These are phyloP conservation scores for Coemansia sp. DNA, from an alignment of 192 early-diverging fungal species.

Conservation along the genomic window DNA sequence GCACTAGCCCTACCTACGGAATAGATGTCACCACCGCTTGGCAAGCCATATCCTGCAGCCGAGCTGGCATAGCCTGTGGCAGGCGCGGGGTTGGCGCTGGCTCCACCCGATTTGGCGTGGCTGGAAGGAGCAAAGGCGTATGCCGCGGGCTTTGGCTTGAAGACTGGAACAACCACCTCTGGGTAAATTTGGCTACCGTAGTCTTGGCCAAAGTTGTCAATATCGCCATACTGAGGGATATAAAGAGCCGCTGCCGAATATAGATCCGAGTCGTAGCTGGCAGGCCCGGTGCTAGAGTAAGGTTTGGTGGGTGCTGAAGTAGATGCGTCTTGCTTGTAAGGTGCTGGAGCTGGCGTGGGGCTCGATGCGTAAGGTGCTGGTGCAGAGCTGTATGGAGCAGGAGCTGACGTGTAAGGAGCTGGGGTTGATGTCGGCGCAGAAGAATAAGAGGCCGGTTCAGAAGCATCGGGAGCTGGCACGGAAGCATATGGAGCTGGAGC, in stretches of 20 bases:
- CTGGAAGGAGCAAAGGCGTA: background rate
- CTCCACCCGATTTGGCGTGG: background rate
- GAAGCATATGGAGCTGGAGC: conserved; percentile 12
- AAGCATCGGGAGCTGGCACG: background rate
- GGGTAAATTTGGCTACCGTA: background rate
- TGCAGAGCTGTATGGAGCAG: conserved; percentile 1
- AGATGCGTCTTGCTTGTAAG: background rate
- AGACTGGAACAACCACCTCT: conserved; percentile 3
- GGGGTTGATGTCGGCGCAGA: too few relatives aligned
- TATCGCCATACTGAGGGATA: conserved; percentile 9
- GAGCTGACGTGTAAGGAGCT: background rate
- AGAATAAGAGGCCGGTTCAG: background rate
- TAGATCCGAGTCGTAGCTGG: background rate
- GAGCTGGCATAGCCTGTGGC: background rate
- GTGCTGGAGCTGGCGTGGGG: conserved; percentile 21
- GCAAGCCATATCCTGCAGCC: background rate
- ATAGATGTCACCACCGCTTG: background rate
- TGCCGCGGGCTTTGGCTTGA: conserved; percentile 5
- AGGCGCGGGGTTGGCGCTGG: background rate
- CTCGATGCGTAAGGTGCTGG: conserved; percentile 10
- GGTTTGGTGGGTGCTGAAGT: conserved; percentile 1
- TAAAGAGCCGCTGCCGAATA: background rate
- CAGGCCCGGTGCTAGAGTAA: background rate
- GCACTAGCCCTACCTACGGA: background rate
- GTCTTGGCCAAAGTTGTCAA: background rate